Base-by-base conservation (phyloP, 768 basidiomycete genomes). In the Lactarius trivialis region DNA sequence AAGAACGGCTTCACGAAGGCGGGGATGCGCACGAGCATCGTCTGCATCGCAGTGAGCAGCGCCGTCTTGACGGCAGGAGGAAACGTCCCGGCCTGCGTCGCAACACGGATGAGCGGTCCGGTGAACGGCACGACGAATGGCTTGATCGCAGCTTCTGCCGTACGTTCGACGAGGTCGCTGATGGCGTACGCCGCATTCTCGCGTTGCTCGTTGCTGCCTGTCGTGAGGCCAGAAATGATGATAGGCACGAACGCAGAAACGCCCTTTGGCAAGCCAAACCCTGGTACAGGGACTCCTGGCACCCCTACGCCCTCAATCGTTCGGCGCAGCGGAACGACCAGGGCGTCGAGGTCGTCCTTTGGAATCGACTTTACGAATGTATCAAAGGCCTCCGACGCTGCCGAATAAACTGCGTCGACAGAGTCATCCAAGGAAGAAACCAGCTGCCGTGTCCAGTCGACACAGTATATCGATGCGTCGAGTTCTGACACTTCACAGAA, bases 111-210 rank as follows among this genome's bases (percentile, higher is more conserved):
- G 66, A 98, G 86, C 8, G 94, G 94, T 9, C 95, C 94, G 4
- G 94, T 97, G 71, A 97, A 91, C 21, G 92, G 89, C 17, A 97
- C 93, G 64, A 96, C 93, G 74, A 89, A 98, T 0, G 94, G 90
- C 73, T 96, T 97, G 81, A 98, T 90, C 0, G 93, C 85, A 19
- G 73, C 74, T 70, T 86, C 84, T n/a, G 88, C 82, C 1, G 95
- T 97, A 32, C 85, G 82, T 72, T 94, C 88, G 36, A 98, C 92
- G 39, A 99, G 83, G 68, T 98, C 96, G n/a, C 92, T 90, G 63
- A 98, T 95, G 32, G 92, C 94, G 68, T 93, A 93, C 0, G 96
- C 93, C 0, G 96, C 95, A 67, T 96, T 89, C 73, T 98, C 97
- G 68, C 91, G 81, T 70, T 93, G 93, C 63, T 98, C 95, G 73